phyloP scores from a whole-genome alignment of 352 stramenopile species.

The Globisporangium recalcitrans region DNA sequence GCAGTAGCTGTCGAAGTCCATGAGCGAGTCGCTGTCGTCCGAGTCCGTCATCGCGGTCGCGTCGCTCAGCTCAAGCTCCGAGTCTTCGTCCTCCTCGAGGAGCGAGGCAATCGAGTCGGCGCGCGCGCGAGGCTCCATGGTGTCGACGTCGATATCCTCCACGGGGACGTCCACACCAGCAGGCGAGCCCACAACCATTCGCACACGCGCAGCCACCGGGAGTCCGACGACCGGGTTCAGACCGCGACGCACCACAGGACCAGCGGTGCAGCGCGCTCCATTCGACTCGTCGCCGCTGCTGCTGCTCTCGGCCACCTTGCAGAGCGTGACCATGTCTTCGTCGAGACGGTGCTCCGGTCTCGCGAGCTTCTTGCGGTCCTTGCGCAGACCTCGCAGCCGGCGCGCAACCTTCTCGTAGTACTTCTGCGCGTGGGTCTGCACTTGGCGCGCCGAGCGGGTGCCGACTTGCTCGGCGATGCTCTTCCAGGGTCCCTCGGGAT shows the following conservation, averaged over 20 bases:
- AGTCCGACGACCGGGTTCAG: conserved; percentile 7
- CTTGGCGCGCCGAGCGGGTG: conserved; percentile 14
- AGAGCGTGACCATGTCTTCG: conserved; percentile 20
- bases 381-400: conserved; percentile 7
- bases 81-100: neutral
- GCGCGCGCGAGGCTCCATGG: neutral
- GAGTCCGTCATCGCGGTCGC: neutral
- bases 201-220: neutral
- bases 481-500: conserved; percentile 21
- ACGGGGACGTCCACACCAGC: conserved; percentile 4
- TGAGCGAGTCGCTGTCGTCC: conserved; percentile 7
- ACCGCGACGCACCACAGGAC: conserved; percentile 2
- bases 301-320: conserved; percentile 11
- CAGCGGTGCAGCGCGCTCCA: neutral
- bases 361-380: conserved; percentile 24
- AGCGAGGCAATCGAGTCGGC: conserved; percentile 12
- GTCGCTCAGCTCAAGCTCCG: conserved; percentile 6
- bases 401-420: conserved; percentile 18
- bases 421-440: conserved; percentile 20
- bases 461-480: conserved; percentile 15
- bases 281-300: neutral
- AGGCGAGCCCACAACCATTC: conserved; percentile 3
- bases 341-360: conserved; percentile 19
- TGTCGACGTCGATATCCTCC: conserved; percentile 2
- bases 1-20: conserved; percentile 15